A percentile compares a stretch with the other conserved stretches of the same genome.
phyloP scores from a whole-genome alignment of 495 filamentous ascomycete species.

The Xanthoparmelia taractica region DNA sequence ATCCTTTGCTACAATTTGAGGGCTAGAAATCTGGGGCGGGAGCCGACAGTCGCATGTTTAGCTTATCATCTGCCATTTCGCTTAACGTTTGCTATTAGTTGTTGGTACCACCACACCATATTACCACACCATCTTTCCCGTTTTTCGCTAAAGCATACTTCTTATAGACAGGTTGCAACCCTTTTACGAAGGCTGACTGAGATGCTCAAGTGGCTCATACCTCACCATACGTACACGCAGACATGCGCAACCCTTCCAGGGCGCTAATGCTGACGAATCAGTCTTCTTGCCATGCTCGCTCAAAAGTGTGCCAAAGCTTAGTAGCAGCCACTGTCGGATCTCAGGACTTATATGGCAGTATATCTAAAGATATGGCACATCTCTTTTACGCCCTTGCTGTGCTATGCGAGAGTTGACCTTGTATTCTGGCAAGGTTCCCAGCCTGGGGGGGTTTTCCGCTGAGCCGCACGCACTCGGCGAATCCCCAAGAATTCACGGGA shows the following conservation, averaged over 20 bases:
- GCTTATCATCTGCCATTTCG: background rate
- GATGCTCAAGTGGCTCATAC: background rate
- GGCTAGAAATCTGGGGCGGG: too few relatives aligned
- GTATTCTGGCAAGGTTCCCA: background rate
- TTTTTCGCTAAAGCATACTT: background rate
- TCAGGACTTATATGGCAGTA: background rate
- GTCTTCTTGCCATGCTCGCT: background rate
- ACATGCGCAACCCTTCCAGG: background rate
- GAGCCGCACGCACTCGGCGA: slow-evolving; percentile 9
- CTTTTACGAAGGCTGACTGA: background rate
- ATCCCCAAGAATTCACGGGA: background rate
- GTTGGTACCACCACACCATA: background rate
- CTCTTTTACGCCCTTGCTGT: background rate
- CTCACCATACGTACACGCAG: background rate
- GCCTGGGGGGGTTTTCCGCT: background rate
- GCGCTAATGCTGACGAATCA: background rate
- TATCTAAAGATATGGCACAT: background rate
- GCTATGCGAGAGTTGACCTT: background rate
- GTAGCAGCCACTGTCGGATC: background rate
- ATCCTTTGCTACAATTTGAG: background rate
- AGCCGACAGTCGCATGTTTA: background rate
- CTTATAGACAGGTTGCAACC: background rate
- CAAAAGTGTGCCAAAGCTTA: background rate
- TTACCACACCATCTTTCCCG: too few relatives aligned
- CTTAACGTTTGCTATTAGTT: background rate